Percentiles rank a stretch among this genome's conserved stretches.
phyloP scores from a whole-genome alignment of 768 basidiomycete species.

The Symmetrospora coprosmae region DNA sequence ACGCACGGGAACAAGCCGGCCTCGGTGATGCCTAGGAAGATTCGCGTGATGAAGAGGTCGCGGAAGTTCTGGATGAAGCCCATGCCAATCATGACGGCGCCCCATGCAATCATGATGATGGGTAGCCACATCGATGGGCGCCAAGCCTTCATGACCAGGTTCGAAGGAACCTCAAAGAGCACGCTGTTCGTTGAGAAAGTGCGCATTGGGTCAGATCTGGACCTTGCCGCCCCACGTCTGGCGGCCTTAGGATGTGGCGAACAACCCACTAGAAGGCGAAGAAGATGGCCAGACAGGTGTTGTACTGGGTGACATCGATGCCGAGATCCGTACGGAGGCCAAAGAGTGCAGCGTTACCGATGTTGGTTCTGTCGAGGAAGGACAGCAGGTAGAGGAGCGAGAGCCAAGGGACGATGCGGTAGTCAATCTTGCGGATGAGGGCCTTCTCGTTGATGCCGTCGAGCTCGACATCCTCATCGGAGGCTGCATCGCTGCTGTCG shows the following conservation, averaged over 20 bases:
- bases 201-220: background rate
- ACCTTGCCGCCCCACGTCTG: background rate
- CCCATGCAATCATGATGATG: slow-evolving; percentile 54
- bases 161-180: slow-evolving; percentile 45
- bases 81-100: slow-evolving; percentile 48
- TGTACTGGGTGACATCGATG: slow-evolving; percentile 36
- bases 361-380: slow-evolving; percentile 15
- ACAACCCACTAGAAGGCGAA: slow-evolving; percentile 35
- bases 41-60: slow-evolving; percentile 46
- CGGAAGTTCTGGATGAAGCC: slow-evolving; percentile 30
- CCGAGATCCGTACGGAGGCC: slow-evolving; percentile 35
- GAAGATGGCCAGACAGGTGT: slow-evolving; percentile 37
- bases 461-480: background rate
- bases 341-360: slow-evolving; percentile 29
- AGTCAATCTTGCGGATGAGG: slow-evolving; percentile 51
- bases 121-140: slow-evolving; percentile 66
- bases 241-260: slow-evolving; percentile 27
- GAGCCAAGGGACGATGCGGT: slow-evolving; percentile 55
- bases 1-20: slow-evolving; percentile 35
- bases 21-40: slow-evolving; percentile 35
- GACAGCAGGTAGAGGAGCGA: slow-evolving; percentile 43
- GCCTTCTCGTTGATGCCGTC: slow-evolving; percentile 50
- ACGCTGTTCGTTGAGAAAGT: slow-evolving; percentile 30
- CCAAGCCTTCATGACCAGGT: slow-evolving; percentile 18
- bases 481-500: too few species aligned